phyloP scores from a whole-genome alignment of 139 green algal genomes.

The Ostreobium quekettii region DNA sequence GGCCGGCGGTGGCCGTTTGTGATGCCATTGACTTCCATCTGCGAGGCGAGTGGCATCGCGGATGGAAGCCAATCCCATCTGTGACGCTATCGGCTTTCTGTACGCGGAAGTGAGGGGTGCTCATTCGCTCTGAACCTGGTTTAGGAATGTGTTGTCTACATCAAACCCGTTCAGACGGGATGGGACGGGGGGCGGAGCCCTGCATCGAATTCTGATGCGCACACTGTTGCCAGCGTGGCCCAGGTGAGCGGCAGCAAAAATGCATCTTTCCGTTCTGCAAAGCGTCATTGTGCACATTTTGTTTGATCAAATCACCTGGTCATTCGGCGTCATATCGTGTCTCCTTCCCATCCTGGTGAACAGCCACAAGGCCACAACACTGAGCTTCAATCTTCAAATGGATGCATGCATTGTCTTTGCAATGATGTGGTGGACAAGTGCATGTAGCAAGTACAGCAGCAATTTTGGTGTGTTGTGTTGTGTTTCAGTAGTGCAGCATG shows the following conservation, averaged over 20 bases:
- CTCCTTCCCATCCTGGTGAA: not conserved
- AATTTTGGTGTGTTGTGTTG: too few relatives aligned
- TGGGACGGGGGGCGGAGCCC: not conserved
- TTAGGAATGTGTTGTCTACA: constrained; percentile 62
- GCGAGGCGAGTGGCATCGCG: not conserved
- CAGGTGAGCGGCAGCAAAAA: not conserved
- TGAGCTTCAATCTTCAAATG: too few relatives aligned
- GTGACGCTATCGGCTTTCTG: not conserved
- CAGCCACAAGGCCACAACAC: too few relatives aligned
- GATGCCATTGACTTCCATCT: not conserved
- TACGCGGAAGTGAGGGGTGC: not conserved
- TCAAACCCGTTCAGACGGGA: constrained; percentile 96
- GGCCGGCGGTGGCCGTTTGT: not conserved
- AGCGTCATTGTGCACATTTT: too few relatives aligned
- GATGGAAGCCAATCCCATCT: not conserved
- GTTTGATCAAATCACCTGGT: not conserved
- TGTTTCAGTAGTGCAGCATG: too few relatives aligned
- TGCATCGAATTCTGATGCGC: not conserved
- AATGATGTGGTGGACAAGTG: too few relatives aligned
- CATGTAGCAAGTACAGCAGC: too few relatives aligned
- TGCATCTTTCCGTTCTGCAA: not conserved
- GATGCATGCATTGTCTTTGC: too few relatives aligned
- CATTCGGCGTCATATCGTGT: not conserved
- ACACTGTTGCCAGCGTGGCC: not conserved
- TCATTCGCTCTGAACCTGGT: not conserved